phyloP scores from a whole-genome alignment of 2,329 filamentous ascomycete species.

The Phialocephala subalpina region DNA sequence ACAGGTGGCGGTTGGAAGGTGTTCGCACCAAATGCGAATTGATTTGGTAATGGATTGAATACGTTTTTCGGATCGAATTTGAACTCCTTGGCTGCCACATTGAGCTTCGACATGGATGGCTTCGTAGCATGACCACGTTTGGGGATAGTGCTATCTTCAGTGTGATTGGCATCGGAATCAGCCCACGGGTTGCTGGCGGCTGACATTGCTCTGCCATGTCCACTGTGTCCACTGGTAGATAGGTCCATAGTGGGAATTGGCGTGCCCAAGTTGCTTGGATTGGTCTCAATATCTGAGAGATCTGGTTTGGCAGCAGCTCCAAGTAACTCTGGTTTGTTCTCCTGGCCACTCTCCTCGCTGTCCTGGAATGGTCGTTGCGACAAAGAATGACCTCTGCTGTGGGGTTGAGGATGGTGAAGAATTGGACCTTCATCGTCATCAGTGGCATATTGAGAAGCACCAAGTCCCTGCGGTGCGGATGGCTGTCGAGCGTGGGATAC shows the following conservation, averaged over 20 bases:
- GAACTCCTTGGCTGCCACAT: conserved; percentile 90
- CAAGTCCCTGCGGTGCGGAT: conserved; percentile 37
- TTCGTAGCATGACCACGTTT: conserved; percentile 71
- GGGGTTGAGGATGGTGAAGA: conserved; percentile 76
- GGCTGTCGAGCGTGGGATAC: conserved; percentile 32
- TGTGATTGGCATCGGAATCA: conserved; percentile 54
- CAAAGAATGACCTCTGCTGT: conserved; percentile 75
- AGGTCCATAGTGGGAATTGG: conserved; percentile 62
- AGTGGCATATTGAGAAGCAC: conserved; percentile 53
- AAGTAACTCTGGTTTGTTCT: conserved; percentile 32
- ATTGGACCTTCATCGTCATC: conserved; percentile 60
- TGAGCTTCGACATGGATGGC: conserved; percentile 79
- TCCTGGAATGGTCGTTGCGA: conserved; percentile 72
- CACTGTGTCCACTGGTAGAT: conserved; percentile 55
- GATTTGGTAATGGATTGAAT: conserved; percentile 53
- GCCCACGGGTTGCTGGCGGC: conserved; percentile 70
- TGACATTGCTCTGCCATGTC: conserved; percentile 64
- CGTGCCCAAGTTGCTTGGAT: conserved; percentile 75
- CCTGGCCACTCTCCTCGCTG: conserved; percentile 52
- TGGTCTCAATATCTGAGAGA: conserved; percentile 74
- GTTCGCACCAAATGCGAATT: conserved; percentile 58
- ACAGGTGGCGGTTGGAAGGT: conserved; percentile 60
- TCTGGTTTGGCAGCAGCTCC: conserved; percentile 49
- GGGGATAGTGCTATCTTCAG: conserved; percentile 45
- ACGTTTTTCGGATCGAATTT: conserved; percentile 67